Conservation (phyloP, 208 protist species). For the Tritrichomonas musculus region DNA sequence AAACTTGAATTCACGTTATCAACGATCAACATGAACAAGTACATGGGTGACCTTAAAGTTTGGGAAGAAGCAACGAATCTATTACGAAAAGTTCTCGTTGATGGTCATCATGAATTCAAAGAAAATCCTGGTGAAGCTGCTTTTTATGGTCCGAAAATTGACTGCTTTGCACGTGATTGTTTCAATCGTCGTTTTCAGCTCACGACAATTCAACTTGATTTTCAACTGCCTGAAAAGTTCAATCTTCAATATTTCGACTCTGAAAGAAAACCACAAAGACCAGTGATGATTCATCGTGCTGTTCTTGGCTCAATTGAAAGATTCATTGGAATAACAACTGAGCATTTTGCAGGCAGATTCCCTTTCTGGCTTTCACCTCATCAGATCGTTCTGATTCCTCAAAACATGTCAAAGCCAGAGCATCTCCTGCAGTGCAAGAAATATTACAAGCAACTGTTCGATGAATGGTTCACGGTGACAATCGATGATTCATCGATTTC, state of each 20-base stretch:
- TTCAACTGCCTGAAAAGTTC: slow-evolving; percentile 80
- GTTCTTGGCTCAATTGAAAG: slow-evolving; percentile 96
- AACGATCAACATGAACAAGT: slow-evolving; percentile 60
- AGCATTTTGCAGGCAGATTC: slow-evolving; percentile 89
- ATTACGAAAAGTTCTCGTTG: slow-evolving; percentile 66
- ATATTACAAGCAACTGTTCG: neutral
- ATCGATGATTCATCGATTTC: neutral
- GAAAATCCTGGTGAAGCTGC: slow-evolving; percentile 82
- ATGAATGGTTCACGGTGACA: neutral
- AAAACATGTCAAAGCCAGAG: neutral
- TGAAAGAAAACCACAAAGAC: slow-evolving; percentile 56
- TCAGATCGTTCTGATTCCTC: slow-evolving; percentile 67
- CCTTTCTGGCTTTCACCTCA: slow-evolving; percentile 96
- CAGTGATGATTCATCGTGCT: slow-evolving; percentile 96
- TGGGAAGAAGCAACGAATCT: slow-evolving; percentile 87
- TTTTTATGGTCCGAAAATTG: slow-evolving; percentile 99
- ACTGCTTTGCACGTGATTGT: slow-evolving; percentile 79
- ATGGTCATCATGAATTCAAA: slow-evolving; percentile 60
- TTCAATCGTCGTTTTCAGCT: slow-evolving; percentile 84
- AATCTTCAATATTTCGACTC: slow-evolving; percentile 30
- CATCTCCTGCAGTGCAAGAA: no score
- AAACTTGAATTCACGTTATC: slow-evolving; percentile 86
- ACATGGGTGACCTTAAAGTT: slow-evolving; percentile 70
- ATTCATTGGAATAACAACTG: slow-evolving; percentile 92
- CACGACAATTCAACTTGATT: slow-evolving; percentile 98